Evolutionary conservation across 306 rosid species (phyloP), one percentile per base, ranked within the genome.

Genomic region (Corylus americana): DNA sequence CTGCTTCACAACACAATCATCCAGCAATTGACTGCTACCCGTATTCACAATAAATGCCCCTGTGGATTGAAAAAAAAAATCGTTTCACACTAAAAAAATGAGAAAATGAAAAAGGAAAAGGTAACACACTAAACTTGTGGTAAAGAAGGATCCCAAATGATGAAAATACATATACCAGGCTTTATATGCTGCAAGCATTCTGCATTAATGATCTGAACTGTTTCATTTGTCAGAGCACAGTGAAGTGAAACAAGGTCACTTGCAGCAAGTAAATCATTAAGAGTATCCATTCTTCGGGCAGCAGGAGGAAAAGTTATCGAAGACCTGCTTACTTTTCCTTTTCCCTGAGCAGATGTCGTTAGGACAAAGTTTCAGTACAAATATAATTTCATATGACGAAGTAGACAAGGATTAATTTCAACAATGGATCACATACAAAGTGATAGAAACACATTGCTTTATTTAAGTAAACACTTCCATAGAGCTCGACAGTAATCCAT

Each of bases 1-100:
- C 87, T 96, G 98, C 89, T 96, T 96, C 78, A 96, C 97, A 72
- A 89, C 95, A 91, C 99, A 96, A 81, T 96, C 99, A 85, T 96
- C 99, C 88, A 96, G 84, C 73, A 96, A 88, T 82, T 96, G 99
- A 85, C 91, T 91, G 83, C 97, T 93, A 37, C 98, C 97, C 16
- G 99, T 93, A 77, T 96, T 96, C 57, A 96, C 98, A 87, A 96
- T 88, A 88, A 96, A 96, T 42, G 94, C 97, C 70, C 99, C 99
- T 96, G 81, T 78, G n/a, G 27, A 86, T 59, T 64, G 74, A 49
- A 75, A 68, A 51, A 51, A 39, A 16, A 14, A 18, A 74, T 73
- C 49, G 63, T 62, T 64, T 76, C 80, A 81, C n/a, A 49, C 35
- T 27, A 72, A 76, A 73, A 79, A 11, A 54, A 66, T 12, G 63